phyloP scores from a whole-genome alignment of 306 rosid species.

The Glycine soja region DNA sequence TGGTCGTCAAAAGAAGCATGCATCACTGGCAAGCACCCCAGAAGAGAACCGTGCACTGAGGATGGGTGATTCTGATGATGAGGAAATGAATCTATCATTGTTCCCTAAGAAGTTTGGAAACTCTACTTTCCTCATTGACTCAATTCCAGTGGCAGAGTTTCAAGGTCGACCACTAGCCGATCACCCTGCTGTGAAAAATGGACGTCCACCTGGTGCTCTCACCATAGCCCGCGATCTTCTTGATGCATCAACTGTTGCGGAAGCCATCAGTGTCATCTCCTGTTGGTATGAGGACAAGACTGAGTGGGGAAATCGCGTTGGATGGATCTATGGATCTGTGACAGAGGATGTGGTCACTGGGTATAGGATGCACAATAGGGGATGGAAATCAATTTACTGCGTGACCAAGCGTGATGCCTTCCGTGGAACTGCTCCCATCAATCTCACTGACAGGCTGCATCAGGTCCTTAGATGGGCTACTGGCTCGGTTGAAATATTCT shows the following conservation, averaged over 20 bases:
- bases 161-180: slow-evolving; percentile 96
- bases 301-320: slow-evolving; percentile 92
- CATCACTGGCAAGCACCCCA: slow-evolving; percentile 58
- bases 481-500: slow-evolving; percentile 92
- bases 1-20: slow-evolving; percentile 63
- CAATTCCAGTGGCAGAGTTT: slow-evolving; percentile 92
- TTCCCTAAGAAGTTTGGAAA: slow-evolving; percentile 89
- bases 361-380: slow-evolving; percentile 87
- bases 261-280: slow-evolving; percentile 91
- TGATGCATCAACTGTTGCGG: slow-evolving; percentile 92
- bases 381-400: slow-evolving; percentile 89
- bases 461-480: slow-evolving; percentile 97
- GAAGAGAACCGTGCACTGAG: slow-evolving; percentile 79
- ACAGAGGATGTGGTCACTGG: slow-evolving; percentile 93
- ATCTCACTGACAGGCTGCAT: slow-evolving; percentile 84
- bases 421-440: slow-evolving; percentile 85
- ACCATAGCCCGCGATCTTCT: slow-evolving; percentile 92
- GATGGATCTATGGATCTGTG: slow-evolving; percentile 93
- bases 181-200: slow-evolving; percentile 90
- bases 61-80: slow-evolving; percentile 91
- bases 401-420: slow-evolving; percentile 90
- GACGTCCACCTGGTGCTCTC: slow-evolving; percentile 94
- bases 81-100: slow-evolving; percentile 80
- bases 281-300: slow-evolving; percentile 97
- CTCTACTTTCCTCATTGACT: slow-evolving; percentile 87